Evolutionary conservation across 2,329 filamentous ascomycete genomes (phyloP).

Genomic region (Clarireedia sp.): DNA sequence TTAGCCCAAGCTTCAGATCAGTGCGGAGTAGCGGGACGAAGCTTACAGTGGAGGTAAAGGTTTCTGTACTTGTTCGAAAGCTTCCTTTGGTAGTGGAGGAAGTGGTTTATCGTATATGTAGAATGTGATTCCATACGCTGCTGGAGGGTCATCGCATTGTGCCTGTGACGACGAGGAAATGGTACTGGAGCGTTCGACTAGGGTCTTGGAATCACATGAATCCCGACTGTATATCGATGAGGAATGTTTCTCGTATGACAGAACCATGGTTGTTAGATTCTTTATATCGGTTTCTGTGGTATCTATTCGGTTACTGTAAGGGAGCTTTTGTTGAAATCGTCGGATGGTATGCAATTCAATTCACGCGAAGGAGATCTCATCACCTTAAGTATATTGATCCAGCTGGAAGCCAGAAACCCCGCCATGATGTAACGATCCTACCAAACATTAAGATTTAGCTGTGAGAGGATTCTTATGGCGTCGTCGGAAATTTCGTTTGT

Average conservation of each 20-base stretch:
- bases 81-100: constrained; percentile 2
- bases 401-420: neutral
- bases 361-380: neutral
- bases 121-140: constrained; percentile 3
- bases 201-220: neutral
- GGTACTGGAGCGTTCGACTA: neutral
- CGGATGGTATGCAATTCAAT: no score
- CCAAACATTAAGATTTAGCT: neutral
- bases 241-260: neutral
- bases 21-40: neutral
- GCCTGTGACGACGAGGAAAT: neutral
- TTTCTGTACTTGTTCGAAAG: neutral
- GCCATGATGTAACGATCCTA: neutral
- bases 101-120: constrained; percentile 9
- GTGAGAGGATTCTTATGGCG: neutral
- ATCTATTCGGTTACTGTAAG: no score
- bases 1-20: neutral
- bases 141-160: neutral
- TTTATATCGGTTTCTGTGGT: no score
- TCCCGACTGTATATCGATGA: constrained; percentile 4
- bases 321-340: no score
- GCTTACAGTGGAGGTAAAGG: constrained; percentile 7
- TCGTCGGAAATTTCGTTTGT: neutral
- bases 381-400: constrained; percentile 4
- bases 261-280: neutral